phyloP scores from a whole-genome alignment of 345 rosid species.

The Excoecaria agallocha region DNA sequence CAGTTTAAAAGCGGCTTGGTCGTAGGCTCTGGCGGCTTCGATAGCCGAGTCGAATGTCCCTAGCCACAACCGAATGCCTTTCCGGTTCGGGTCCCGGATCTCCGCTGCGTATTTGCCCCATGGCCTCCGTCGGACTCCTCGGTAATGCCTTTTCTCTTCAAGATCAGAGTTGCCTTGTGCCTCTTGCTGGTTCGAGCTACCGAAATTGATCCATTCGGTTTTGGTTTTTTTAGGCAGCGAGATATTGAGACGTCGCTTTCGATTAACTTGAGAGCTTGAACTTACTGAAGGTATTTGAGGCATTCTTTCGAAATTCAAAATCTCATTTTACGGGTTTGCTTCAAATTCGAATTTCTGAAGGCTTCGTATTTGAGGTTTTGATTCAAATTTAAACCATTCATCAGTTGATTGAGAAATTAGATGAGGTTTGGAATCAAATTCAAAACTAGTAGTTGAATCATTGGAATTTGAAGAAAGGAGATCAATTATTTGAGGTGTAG shows the following conservation, averaged over 20 bases:
- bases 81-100: constrained; percentile 82
- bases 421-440: constrained; percentile 6
- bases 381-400: constrained; percentile 21
- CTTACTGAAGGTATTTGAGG: constrained; percentile 6
- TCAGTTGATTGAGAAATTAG: background rate
- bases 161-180: background rate
- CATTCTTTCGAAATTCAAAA: constrained; percentile 29
- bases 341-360: background rate
- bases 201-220: constrained; percentile 52
- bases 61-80: constrained; percentile 74
- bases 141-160: constrained; percentile 52
- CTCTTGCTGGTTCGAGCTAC: constrained; percentile 10
- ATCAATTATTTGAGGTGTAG: constrained; percentile 41
- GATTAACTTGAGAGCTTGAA: constrained; percentile 22
- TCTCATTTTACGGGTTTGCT: background rate
- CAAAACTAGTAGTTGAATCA: constrained; percentile 9
- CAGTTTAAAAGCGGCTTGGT: constrained; percentile 70
- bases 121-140: constrained; percentile 90
- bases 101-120: constrained; percentile 99
- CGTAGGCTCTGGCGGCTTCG: constrained; percentile 87
- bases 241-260: constrained; percentile 53
- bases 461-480: constrained; percentile 30
- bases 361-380: constrained; percentile 17
- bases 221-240: constrained; percentile 45
- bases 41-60: constrained; percentile 75